Percentiles rank a stretch among this genome's conserved stretches.
phyloP scores from a whole-genome alignment of 352 stramenopile genomes.

The Pythium periplocum region DNA sequence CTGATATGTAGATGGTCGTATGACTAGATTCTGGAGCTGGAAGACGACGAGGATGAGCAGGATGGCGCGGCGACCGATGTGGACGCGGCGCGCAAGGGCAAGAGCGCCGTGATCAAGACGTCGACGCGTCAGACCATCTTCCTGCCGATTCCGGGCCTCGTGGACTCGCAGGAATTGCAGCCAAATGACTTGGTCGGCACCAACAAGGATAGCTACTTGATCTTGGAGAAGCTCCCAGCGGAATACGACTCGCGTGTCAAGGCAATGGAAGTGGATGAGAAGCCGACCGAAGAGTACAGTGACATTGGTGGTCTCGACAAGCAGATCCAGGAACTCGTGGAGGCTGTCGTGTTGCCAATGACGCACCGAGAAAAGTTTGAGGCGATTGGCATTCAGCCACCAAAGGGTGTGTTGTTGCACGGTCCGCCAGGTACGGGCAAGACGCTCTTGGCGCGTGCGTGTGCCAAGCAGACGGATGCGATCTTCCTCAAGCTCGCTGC shows the following conservation, averaged over 20 bases:
- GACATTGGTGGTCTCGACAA: constrained; percentile 97
- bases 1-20: too few relatives aligned
- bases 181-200: constrained; percentile 97
- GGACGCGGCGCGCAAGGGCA: constrained; percentile 88
- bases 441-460: constrained; percentile 96
- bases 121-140: constrained; percentile 98
- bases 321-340: constrained; percentile 98
- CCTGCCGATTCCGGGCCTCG: constrained; percentile 96
- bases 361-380: constrained; percentile 98
- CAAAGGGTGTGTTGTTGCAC: constrained; percentile 97
- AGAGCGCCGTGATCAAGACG: constrained; percentile 97
- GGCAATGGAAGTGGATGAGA: constrained; percentile 96
- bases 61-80: constrained; percentile 91
- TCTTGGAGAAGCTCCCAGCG: constrained; percentile 97
- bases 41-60: constrained; percentile 93
- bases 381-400: constrained; percentile 93
- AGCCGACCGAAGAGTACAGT: constrained; percentile 92
- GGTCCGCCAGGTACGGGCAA: constrained; percentile 97
- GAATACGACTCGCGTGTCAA: constrained; percentile 99
- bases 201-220: constrained; percentile 99
- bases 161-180: constrained; percentile 92
- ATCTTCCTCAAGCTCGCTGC: constrained; percentile 98
- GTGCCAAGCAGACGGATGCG: constrained; percentile 97
- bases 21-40: constrained; percentile 55
- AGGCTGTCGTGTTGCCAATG: constrained; percentile 98